Evolutionary conservation across 768 basidiomycete species (phyloP).

Genomic region (Xerocomellus chrysenteron): DNA sequence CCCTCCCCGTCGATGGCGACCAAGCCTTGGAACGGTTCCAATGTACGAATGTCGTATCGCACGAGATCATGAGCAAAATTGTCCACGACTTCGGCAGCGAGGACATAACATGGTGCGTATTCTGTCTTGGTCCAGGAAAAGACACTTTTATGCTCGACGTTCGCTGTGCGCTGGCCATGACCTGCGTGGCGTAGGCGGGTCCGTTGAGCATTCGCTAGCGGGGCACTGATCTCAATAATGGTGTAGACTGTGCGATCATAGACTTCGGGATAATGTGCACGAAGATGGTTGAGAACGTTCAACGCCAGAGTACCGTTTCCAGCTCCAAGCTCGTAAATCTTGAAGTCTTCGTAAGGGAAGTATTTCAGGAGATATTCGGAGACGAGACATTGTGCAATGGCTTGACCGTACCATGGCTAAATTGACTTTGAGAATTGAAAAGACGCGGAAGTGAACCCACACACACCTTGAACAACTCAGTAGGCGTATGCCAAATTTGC

Average conservation of each 20-base stretch:
- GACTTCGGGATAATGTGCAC: slow-evolving; percentile 79
- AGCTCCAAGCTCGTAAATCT: slow-evolving; percentile 96
- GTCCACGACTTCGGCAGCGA: slow-evolving; percentile 97
- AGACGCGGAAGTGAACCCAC: neutral
- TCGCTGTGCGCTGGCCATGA: slow-evolving; percentile 46
- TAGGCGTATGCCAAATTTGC: slow-evolving; percentile 99
- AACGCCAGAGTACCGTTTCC: slow-evolving; percentile 94
- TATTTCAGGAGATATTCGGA: slow-evolving; percentile 92
- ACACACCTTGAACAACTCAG: slow-evolving; percentile 90
- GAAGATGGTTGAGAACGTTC: slow-evolving; percentile 83
- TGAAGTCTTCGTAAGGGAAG: slow-evolving; percentile 94
- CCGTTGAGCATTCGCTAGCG: slow-evolving; percentile 70
- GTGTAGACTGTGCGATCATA: slow-evolving; percentile 91
- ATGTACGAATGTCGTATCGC: slow-evolving; percentile 79
- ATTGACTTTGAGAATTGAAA: slow-evolving; percentile 9
- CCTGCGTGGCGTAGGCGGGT: slow-evolving; percentile 53
- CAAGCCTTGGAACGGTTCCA: slow-evolving; percentile 80
- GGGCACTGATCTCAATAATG: slow-evolving; percentile 91
- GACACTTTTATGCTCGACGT: slow-evolving; percentile 72
- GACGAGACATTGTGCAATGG: slow-evolving; percentile 85
- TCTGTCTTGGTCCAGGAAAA: slow-evolving; percentile 81
- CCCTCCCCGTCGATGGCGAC: slow-evolving; percentile 77
- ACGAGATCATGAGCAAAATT: slow-evolving; percentile 97
- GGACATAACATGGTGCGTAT: slow-evolving; percentile 83
- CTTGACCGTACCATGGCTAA: slow-evolving; percentile 93